Evolutionary conservation across 495 filamentous ascomycete genomes (phyloP).

Genomic region (Trichoderma virens): DNA sequence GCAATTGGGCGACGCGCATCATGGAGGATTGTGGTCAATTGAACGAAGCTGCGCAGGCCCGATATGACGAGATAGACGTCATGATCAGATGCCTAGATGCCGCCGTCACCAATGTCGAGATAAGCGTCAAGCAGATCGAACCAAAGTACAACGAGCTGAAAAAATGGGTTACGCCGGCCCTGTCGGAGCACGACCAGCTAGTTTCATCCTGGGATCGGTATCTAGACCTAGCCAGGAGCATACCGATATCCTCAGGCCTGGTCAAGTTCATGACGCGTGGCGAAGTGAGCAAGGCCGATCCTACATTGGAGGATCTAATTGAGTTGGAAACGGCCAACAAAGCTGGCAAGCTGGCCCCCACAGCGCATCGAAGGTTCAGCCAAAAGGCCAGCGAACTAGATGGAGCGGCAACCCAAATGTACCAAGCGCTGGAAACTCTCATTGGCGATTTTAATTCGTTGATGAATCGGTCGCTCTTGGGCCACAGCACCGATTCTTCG

Average conservation of each 20-base stretch:
- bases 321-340: conserved; percentile 57
- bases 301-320: conserved; percentile 64
- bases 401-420: conserved; percentile 35
- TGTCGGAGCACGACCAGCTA: conserved; percentile 61
- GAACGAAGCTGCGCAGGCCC: conserved; percentile 38
- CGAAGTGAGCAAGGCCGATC: conserved; percentile 33
- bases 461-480: conserved; percentile 34
- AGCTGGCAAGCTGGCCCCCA: conserved; percentile 47
- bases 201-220: conserved; percentile 62
- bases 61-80: conserved; percentile 58
- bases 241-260: conserved; percentile 48
- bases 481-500: conserved; percentile 31
- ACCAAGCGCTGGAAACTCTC: conserved; percentile 38
- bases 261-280: conserved; percentile 46
- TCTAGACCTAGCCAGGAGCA: conserved; percentile 51
- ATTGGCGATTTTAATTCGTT: conserved; percentile 41
- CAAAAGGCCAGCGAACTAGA: conserved; percentile 39
- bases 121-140: conserved; percentile 65
- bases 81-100: conserved; percentile 68
- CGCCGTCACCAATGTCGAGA: conserved; percentile 71
- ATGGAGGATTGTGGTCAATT: conserved; percentile 54
- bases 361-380: conserved; percentile 38
- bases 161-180: conserved; percentile 60
- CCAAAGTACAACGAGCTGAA: conserved; percentile 66
- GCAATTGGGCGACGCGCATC: conserved; percentile 65